Percentiles rank a stretch among this genome's conserved stretches.
phyloP scores from a whole-genome alignment of 1,284 basidiomycete species.

The Cystobasidiaceae sp. region DNA sequence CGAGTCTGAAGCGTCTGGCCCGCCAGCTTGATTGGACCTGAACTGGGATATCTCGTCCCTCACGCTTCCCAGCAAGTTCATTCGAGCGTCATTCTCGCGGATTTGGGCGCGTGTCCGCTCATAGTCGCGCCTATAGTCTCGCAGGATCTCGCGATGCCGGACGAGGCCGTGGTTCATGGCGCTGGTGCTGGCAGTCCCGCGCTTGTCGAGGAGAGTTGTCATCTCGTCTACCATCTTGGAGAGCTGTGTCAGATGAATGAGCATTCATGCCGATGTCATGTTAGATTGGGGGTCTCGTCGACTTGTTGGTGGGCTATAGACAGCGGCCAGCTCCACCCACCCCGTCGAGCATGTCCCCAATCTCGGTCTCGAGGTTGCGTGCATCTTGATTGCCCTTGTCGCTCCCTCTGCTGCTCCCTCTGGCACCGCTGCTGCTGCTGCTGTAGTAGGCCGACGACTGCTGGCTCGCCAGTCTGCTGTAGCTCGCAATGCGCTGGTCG shows the following conservation, averaged over 20 bases:
- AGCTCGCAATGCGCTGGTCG: conserved; percentile 81
- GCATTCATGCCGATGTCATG: conserved; percentile 1
- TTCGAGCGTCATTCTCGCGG: conserved; percentile 75
- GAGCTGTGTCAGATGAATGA: conserved; percentile 62
- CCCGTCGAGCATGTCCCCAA: conserved; percentile 82
- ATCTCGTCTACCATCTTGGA: conserved; percentile 76
- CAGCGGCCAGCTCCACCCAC: conserved; percentile 48
- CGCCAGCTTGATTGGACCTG: conserved; percentile 70
- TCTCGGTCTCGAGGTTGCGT: conserved; percentile 60
- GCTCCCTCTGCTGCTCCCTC: conserved; percentile 24
- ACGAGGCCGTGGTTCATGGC: conserved; percentile 84
- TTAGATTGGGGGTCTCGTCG: neutral
- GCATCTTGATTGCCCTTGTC: conserved; percentile 37
- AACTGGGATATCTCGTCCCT: conserved; percentile 86
- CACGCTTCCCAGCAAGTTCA: conserved; percentile 82
- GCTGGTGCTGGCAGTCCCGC: conserved; percentile 68
- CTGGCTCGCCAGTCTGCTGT: conserved; percentile 73
- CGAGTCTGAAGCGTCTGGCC: conserved; percentile 52
- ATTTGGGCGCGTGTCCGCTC: conserved; percentile 76
- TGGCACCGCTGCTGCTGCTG: conserved; percentile 31
- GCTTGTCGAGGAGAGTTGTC: conserved; percentile 61
- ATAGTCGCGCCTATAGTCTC: conserved; percentile 80
- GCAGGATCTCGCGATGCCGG: conserved; percentile 80
- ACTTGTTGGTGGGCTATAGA: neutral
- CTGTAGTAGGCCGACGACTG: conserved; percentile 55